Evolutionary conservation across 352 stramenopile species (phyloP), one percentile per base, ranked within the genome.

Genomic region (Pythium phragmiticola): DNA sequence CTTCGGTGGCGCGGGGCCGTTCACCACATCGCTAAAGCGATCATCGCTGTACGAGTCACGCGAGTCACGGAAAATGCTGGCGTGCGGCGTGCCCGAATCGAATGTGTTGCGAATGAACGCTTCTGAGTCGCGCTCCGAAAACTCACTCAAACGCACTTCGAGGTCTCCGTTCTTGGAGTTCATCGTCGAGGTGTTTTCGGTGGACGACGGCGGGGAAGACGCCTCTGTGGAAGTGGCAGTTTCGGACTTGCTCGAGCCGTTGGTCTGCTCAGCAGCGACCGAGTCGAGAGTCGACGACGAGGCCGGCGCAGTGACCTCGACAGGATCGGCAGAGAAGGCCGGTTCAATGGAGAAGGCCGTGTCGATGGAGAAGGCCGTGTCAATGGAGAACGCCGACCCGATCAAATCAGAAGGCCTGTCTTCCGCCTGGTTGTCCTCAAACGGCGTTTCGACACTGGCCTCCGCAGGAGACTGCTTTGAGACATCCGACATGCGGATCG

Each of bases 41-140:
- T 65, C 64, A 37, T 69, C 46, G 9, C 37, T 51, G n/a, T 56
- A 65, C 3, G 70, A 82, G 48, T 77, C 54, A 11, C 66, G 65
- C 17, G 65, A 64, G 23, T 72, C 76, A 3, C 72, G 78, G 8
- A 66, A 63, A 9, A 72, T 60, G 53, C 74, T 85, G 12, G 57
- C 68, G 28, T 65, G 73, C 63, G 71, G 73, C 2, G 73, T 75
- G 39, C 66, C 66, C 13, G 67, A 77, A 37, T 77, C 65, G 39
- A 83, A 78, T 1, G 77, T 66, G 50, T 66, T 59, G 50, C 60
- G 60, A 17, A 36, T 26, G n/a, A 45, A 55, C 4, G 34, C 34
- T 11, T 39, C 34, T 6, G 60, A 66, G 69, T 33, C 60, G 14
- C 45, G 52, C 37, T 68, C 61, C 11, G 60, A 69, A 36, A 75